Conservation (phyloP, 345 rosid species). For the Diplotaxis tenuifolia region DNA sequence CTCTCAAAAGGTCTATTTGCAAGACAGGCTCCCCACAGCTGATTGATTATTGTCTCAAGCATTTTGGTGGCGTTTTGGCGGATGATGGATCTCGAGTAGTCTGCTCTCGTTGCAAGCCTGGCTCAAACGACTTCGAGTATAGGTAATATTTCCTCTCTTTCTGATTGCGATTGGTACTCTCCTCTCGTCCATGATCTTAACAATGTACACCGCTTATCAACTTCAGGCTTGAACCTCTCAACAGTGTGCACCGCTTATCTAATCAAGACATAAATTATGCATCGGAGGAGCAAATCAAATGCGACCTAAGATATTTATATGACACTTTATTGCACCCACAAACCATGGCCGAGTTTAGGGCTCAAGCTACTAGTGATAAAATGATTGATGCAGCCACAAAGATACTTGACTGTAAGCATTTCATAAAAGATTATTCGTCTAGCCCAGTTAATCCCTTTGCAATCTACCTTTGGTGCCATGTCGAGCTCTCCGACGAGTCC, state of each 20-base stretch:
- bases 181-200: background rate
- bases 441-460: conserved; percentile 27
- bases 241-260: conserved; percentile 29
- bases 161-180: background rate
- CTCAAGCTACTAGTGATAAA: conserved; percentile 37
- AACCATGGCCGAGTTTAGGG: conserved; percentile 36
- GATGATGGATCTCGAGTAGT: conserved; percentile 45
- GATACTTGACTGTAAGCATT: conserved; percentile 76
- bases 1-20: conserved; percentile 58
- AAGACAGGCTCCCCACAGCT: conserved; percentile 55
- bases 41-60: conserved; percentile 64
- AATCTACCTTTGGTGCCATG: conserved; percentile 46
- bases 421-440: conserved; percentile 51
- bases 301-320: conserved; percentile 53
- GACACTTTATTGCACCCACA: conserved; percentile 54
- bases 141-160: conserved; percentile 39
- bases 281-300: conserved; percentile 48
- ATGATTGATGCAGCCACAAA: conserved; percentile 50
- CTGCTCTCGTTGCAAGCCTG: conserved; percentile 41
- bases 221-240: conserved; percentile 46
- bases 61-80: conserved; percentile 46
- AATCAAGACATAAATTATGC: conserved; percentile 31
- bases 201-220: background rate
- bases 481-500: conserved; percentile 49
- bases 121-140: conserved; percentile 51